Percentiles rank a stretch among this genome's conserved stretches.
phyloP scores from a whole-genome alignment of 495 filamentous ascomycete genomes.

The Rusavskia elegans region DNA sequence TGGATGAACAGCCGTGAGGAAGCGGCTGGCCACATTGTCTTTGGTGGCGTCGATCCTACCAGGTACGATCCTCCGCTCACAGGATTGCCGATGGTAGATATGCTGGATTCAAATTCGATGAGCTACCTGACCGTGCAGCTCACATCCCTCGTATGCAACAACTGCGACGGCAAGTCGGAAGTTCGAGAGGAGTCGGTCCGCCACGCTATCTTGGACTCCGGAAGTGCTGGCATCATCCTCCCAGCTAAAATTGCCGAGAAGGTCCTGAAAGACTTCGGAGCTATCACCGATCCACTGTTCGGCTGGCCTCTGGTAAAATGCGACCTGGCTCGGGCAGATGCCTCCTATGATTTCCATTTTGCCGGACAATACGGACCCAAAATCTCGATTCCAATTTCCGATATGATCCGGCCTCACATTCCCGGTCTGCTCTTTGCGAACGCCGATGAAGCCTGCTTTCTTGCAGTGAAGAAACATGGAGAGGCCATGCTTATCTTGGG shows the following conservation, averaged over 20 bases:
- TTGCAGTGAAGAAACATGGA: slow-evolving; percentile 28
- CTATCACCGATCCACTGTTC: slow-evolving; percentile 32
- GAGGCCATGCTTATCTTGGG: slow-evolving; percentile 20
- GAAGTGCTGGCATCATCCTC: slow-evolving; percentile 8
- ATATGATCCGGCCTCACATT: slow-evolving; percentile 41
- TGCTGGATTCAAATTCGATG: no score
- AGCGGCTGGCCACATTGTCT: slow-evolving; percentile 50
- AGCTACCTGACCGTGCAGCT: no score
- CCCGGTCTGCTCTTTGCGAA: slow-evolving; percentile 4
- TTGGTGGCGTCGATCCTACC: slow-evolving; percentile 55
- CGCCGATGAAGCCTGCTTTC: slow-evolving; percentile 3
- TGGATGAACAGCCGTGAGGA: slow-evolving; percentile 60
- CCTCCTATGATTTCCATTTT: slow-evolving; percentile 42
- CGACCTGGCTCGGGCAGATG: slow-evolving; percentile 27
- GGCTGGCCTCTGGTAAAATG: slow-evolving; percentile 44
- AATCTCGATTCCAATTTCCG: slow-evolving; percentile 48
- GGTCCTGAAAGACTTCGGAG: slow-evolving; percentile 8
- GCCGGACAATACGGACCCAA: slow-evolving; percentile 21
- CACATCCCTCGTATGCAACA: no score
- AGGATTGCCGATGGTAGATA: slow-evolving; percentile 44
- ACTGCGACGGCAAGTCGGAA: no score
- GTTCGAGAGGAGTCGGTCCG: slow-evolving; percentile 27
- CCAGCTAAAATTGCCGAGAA: slow-evolving; percentile 6
- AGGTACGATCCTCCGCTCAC: slow-evolving; percentile 42
- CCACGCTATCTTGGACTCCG: slow-evolving; percentile 27